Evolutionary conservation across 169 alveolate genomes (phyloP).

Genomic region (Plasmodium vinckei): DNA sequence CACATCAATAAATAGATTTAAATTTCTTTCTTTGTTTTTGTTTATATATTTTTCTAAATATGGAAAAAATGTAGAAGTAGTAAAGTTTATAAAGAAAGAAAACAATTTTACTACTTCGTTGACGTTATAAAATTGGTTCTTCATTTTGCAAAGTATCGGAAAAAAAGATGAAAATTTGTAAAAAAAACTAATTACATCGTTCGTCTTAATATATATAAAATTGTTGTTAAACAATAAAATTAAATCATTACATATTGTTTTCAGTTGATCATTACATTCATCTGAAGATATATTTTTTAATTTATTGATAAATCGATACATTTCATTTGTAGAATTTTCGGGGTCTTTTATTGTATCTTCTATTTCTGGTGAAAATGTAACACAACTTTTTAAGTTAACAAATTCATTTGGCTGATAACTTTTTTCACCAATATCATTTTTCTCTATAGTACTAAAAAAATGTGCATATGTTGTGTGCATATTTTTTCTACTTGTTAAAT

Average conservation of each 20-base stretch:
- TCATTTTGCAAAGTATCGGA: constrained; percentile 9
- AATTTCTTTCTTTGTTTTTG: neutral
- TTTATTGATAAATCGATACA: constrained; percentile 23
- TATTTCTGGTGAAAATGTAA: no score
- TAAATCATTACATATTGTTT: constrained; percentile 22
- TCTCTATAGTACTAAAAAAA: no score
- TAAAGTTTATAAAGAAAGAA: constrained; percentile 25
- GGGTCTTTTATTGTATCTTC: neutral
- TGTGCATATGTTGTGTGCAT: no score
- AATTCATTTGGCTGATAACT: no score
- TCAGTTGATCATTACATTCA: constrained; percentile 5
- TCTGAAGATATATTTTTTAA: constrained; percentile 14
- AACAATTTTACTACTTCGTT: constrained; percentile 18
- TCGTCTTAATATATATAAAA: constrained; percentile 20
- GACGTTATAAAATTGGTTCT: neutral
- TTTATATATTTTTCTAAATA: no score
- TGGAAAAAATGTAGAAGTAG: constrained; percentile 15
- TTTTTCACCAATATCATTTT: no score
- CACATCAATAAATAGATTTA: constrained; percentile 23
- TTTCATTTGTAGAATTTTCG: constrained; percentile 2
- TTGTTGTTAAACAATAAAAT: constrained; percentile 13
- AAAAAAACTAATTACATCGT: constrained; percentile 46
- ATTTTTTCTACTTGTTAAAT: no score
- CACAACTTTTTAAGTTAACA: no score
- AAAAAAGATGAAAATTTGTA: constrained; percentile 61